These are phyloP conservation scores for Debaryomyces prosopidis DNA, from an alignment of 805 yeast species.

Conservation along the genomic window DNA sequence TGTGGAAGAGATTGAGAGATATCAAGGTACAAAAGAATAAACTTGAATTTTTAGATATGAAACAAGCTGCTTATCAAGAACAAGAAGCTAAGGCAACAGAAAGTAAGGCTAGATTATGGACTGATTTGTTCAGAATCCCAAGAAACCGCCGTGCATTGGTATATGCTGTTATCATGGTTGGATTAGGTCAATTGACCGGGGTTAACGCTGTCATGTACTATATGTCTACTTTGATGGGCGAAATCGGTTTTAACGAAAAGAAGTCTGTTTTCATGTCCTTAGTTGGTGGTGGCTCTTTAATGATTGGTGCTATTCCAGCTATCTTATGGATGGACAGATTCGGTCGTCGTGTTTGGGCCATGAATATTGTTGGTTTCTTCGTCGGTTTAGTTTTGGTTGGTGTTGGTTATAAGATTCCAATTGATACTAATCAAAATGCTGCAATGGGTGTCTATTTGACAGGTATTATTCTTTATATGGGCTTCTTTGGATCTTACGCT, in stretches of 20 bases:
- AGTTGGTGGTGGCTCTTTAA: constrained; percentile 65
- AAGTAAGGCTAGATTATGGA: constrained; percentile 38
- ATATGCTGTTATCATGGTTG: constrained; percentile 57
- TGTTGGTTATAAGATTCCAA: constrained; percentile 49
- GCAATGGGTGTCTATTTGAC: constrained; percentile 62
- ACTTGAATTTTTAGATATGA: constrained; percentile 59
- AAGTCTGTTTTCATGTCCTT: constrained; percentile 64
- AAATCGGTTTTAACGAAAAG: constrained; percentile 54
- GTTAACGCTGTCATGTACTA: constrained; percentile 67
- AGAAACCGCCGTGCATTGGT: constrained; percentile 63
- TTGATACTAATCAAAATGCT: constrained; percentile 39
- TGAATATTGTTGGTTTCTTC: constrained; percentile 57
- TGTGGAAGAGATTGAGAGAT: constrained; percentile 59
- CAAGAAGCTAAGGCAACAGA: constrained; percentile 37
- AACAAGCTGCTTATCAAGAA: constrained; percentile 51
- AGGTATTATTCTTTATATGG: constrained; percentile 64
- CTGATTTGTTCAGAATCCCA: constrained; percentile 54
- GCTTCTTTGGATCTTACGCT: constrained; percentile 66
- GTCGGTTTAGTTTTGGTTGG: constrained; percentile 63
- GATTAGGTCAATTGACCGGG: constrained; percentile 67
- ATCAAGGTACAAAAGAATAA: constrained; percentile 40
- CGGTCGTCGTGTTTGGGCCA: constrained; percentile 62
- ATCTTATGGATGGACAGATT: constrained; percentile 56
- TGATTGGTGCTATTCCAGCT: constrained; percentile 68
- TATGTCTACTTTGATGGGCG: constrained; percentile 56